Conservation (phyloP, 1,139 yeast species). For the Groenewaldozyma auringiensis region DNA sequence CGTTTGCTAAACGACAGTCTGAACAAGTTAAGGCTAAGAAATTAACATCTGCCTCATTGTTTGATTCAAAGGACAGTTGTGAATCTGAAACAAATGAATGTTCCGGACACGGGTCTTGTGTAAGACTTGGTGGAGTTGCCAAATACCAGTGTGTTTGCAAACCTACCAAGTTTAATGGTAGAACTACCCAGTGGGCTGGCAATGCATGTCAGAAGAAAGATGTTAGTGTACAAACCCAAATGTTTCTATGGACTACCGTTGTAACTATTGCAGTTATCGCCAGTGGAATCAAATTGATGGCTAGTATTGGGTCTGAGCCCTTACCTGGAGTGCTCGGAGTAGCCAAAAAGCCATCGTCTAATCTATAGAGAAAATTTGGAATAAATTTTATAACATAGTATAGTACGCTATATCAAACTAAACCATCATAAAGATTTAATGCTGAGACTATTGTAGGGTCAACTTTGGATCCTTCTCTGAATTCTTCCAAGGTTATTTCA, state of each 20-base stretch:
- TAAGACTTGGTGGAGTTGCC: slow-evolving; percentile 35
- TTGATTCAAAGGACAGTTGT: slow-evolving; percentile 37
- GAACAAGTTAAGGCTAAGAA: background rate
- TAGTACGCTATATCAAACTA: too few species aligned
- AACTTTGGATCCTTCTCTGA: slow-evolving; percentile 68
- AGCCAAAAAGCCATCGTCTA: slow-evolving; percentile 35
- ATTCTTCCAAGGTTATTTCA: slow-evolving; percentile 70
- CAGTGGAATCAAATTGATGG: slow-evolving; percentile 49
- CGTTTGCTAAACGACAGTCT: background rate
- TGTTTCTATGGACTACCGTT: slow-evolving; percentile 59
- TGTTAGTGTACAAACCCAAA: slow-evolving; percentile 53
- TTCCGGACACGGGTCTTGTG: slow-evolving; percentile 56
- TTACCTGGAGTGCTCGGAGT: slow-evolving; percentile 65
- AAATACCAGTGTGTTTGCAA: slow-evolving; percentile 53
- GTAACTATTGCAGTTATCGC: slow-evolving; percentile 41
- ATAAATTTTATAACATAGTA: background rate
- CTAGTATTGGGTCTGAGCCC: slow-evolving; percentile 48
- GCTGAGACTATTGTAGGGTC: slow-evolving; percentile 82
- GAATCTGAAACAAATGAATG: slow-evolving; percentile 47
- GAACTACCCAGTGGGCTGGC: slow-evolving; percentile 63
- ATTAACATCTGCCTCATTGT: background rate
- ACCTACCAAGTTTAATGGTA: slow-evolving; percentile 37
- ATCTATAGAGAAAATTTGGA: background rate
- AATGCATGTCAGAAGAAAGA: slow-evolving; percentile 59
- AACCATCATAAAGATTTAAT: slow-evolving; percentile 54